Conservation (phyloP, 1,139 yeast species). For the Yamadazyma mexicana region DNA sequence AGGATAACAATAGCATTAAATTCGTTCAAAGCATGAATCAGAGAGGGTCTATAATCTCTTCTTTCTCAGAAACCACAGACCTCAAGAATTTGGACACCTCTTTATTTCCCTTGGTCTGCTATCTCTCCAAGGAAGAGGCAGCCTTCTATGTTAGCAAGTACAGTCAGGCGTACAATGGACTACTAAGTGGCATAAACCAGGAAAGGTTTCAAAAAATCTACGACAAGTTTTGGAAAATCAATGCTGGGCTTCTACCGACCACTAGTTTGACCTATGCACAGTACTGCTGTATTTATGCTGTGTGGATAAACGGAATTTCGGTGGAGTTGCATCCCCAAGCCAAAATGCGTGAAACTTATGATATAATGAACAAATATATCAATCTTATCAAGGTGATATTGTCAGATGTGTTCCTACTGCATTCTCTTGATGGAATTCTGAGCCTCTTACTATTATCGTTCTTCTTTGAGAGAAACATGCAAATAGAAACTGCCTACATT, state of each 20-base stretch:
- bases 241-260: constrained; percentile 24
- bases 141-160: constrained; percentile 13
- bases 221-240: constrained; percentile 16
- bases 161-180: constrained; percentile 1
- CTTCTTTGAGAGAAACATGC: constrained; percentile 41
- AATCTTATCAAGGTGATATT: constrained; percentile 34
- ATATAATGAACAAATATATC: constrained; percentile 7
- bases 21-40: constrained; percentile 13
- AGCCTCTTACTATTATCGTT: constrained; percentile 37
- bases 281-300: constrained; percentile 11
- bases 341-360: constrained; percentile 16
- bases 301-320: constrained; percentile 14
- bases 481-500: constrained; percentile 47
- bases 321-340: constrained; percentile 9
- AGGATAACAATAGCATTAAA: constrained; percentile 8
- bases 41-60: constrained; percentile 13
- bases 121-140: constrained; percentile 20
- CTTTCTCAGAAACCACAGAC: constrained; percentile 8
- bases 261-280: constrained; percentile 8
- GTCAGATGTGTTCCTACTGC: constrained; percentile 41
- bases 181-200: constrained; percentile 26
- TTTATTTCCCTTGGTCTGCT: constrained; percentile 20
- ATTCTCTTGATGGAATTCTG: constrained; percentile 42
- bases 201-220: constrained; percentile 21
- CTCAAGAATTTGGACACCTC: constrained; percentile 3